Evolutionary conservation across 2,329 filamentous ascomycete genomes (phyloP).

Genomic region (Sordariomycetes sp.): DNA sequence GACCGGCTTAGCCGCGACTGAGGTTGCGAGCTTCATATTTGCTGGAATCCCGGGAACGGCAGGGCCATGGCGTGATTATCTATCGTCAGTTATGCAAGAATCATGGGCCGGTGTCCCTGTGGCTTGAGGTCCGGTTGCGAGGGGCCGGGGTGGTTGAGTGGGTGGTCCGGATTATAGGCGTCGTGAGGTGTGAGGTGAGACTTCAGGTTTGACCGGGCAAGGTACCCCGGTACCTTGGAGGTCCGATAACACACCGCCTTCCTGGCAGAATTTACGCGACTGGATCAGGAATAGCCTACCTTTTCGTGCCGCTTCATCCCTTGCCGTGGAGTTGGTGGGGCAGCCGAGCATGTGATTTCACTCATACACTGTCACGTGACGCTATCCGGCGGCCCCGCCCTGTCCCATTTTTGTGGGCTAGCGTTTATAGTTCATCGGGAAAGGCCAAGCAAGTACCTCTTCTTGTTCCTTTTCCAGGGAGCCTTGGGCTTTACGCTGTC

Average conservation of each 20-base stretch:
- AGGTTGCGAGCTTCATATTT: constrained; percentile 31
- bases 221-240: constrained; percentile 9
- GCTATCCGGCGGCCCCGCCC: too few relatives aligned
- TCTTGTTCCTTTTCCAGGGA: too few relatives aligned
- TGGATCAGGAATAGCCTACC: constrained; percentile 20
- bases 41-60: constrained; percentile 11
- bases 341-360: not conserved
- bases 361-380: too few relatives aligned
- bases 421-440: too few relatives aligned
- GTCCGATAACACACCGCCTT: constrained; percentile 14
- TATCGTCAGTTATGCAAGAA: not conserved
- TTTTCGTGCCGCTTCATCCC: constrained; percentile 26
- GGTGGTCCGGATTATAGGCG: not conserved
- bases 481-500: too few relatives aligned
- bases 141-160: constrained; percentile 6
- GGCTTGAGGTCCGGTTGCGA: not conserved
- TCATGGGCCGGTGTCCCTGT: not conserved
- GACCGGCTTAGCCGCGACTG: constrained; percentile 20
- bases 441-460: too few relatives aligned
- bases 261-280: constrained; percentile 18
- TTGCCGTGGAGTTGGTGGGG: not conserved
- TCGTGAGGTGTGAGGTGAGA: not conserved
- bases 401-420: too few relatives aligned
- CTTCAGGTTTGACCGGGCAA: not conserved
- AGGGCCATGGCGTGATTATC: not conserved